phyloP scores from a whole-genome alignment of 2,329 filamentous ascomycete genomes.

The Leptographium procerum region DNA sequence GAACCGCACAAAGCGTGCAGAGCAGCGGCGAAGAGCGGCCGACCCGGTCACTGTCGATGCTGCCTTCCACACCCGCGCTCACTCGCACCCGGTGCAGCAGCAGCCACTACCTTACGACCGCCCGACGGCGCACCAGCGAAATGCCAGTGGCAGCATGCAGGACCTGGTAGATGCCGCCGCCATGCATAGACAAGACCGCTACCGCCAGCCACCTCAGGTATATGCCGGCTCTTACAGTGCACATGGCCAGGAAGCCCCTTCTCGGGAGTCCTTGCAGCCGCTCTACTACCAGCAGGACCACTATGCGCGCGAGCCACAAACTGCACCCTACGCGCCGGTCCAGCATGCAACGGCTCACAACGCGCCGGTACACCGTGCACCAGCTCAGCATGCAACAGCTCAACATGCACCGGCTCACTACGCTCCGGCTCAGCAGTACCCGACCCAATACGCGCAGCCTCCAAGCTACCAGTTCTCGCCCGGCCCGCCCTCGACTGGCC shows the following conservation, averaged over 20 bases:
- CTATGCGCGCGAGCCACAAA: not conserved
- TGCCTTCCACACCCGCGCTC: no score
- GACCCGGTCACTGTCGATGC: not conserved
- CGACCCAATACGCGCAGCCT: not conserved
- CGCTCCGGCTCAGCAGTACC: not conserved
- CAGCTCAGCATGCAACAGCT: not conserved
- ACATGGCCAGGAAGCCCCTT: not conserved
- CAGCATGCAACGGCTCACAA: not conserved
- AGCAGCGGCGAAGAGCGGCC: conserved; percentile 18
- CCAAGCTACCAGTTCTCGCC: not conserved
- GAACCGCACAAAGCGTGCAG: conserved; percentile 58
- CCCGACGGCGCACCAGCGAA: conserved; percentile 1
- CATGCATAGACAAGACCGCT: not conserved
- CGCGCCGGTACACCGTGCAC: not conserved
- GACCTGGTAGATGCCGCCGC: not conserved
- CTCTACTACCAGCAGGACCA: conserved; percentile 1
- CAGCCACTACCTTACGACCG: conserved; percentile 5
- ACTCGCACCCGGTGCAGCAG: not conserved
- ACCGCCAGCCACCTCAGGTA: not conserved
- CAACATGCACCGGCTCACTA: not conserved
- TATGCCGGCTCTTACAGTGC: not conserved
- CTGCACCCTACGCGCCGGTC: not conserved
- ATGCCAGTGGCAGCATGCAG: not conserved
- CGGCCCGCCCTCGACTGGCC: not conserved
- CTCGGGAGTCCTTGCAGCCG: not conserved